Base-by-base conservation (phyloP, 2,329 filamentous ascomycete species). In the Penicillium janthinellum region DNA sequence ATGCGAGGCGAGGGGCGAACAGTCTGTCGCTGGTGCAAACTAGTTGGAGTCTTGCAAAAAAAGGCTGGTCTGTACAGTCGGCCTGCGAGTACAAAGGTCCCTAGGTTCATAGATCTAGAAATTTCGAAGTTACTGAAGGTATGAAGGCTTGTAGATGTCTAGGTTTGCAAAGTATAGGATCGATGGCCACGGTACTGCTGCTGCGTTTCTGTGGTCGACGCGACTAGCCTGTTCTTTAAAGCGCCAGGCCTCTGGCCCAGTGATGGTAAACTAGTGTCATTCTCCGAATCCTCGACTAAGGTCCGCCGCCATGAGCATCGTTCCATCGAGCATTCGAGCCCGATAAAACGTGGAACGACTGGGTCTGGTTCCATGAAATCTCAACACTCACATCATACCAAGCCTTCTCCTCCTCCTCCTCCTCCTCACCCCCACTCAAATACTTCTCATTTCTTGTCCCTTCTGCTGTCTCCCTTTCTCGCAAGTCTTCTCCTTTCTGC, bases 311-410 rank as follows among this genome's bases (percentile, higher is more conserved):
- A 2, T 20, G 12, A 31, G 14, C 15, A 15, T 38, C 37, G 15
- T 37, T 5, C 49, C 22, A 28, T 35, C 17, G 35, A 39, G 34
- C 17, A 45, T 12, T 17, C 38, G 8, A 31, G 39, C 10, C 17
- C 10, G 8, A 51, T 17, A n/a, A 52, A 52, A 52, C 49, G 37
- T 52, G 49, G 49, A 52, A 39, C 49, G 38, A 38, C 51, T 39
- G 51, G 51, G 41, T 47, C 53, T 55, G 53, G 53, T 55, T 53
- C 51, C 51, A 38, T 37, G 39, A 53, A 42, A 42, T 41, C 37
- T 53, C 51, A 22, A 53, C 50, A 11, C 25, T 42, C 22, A 20
- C 38, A 22, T 25, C 25, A 42, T 20, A 53, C 37, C 51, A 41
- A 41, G 39, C 35, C 37, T 34, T 25, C 41, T 56, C 34, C 15